A percentile compares a stretch with the other conserved stretches of the same genome.
Evolutionary conservation across 805 yeast species (phyloP).

Genomic region (Komagataella pseudopastoris): DNA sequence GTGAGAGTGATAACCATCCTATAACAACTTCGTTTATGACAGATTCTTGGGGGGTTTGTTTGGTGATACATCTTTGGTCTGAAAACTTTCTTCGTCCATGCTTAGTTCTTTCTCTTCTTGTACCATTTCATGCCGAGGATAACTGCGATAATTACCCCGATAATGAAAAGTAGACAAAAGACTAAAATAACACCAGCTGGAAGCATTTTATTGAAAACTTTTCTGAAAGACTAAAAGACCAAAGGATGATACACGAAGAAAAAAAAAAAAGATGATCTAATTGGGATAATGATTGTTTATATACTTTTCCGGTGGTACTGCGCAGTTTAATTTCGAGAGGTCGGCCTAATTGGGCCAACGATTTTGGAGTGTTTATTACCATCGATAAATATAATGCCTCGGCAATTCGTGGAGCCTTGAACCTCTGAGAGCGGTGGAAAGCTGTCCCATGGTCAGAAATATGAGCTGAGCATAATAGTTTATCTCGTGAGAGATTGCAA

Average conservation of each 20-base stretch:
- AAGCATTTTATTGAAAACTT: slow-evolving; percentile 24
- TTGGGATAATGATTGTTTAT: background rate
- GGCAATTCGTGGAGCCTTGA: background rate
- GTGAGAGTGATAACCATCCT: background rate
- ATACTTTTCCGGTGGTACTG: background rate
- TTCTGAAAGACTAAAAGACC: background rate
- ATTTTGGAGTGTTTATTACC: background rate
- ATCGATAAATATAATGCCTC: background rate
- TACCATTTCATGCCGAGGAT: slow-evolving; percentile 17
- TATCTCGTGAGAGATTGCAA: background rate
- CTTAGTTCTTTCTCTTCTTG: slow-evolving; percentile 14
- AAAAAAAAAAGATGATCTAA: background rate
- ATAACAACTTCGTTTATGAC: background rate
- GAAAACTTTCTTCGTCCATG: background rate
- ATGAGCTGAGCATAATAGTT: background rate
- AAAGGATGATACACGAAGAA: background rate
- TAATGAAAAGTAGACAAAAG: slow-evolving; percentile 38
- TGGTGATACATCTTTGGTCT: background rate
- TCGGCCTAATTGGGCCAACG: background rate
- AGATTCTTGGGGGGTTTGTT: background rate
- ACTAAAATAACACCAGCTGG: slow-evolving; percentile 59
- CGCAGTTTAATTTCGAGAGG: background rate
- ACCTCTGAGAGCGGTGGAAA: background rate
- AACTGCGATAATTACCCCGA: slow-evolving; percentile 17
- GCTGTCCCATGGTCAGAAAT: background rate